Percentiles rank a stretch among this genome's conserved stretches.
Conservation (phyloP, 2,329 filamentous ascomycete genomes). For the Tympanopsis confertula region DNA sequence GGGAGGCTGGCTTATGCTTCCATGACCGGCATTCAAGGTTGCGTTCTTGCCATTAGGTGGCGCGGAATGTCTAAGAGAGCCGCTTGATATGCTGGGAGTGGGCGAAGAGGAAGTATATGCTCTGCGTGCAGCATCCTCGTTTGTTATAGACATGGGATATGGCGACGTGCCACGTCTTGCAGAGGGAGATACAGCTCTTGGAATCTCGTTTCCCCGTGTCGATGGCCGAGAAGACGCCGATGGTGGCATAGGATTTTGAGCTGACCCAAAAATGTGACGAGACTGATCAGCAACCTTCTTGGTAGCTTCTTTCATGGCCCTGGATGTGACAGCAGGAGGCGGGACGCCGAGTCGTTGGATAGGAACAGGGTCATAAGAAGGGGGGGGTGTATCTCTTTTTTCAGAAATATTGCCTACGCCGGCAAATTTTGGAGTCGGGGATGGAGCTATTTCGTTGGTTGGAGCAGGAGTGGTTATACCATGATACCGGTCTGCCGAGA, state of each 20-base stretch:
- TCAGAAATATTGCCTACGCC: constrained; percentile 23
- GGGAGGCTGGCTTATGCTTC: neutral
- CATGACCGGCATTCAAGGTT: too few relatives aligned
- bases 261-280: constrained; percentile 58
- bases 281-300: constrained; percentile 79
- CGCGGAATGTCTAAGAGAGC: too few relatives aligned
- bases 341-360: constrained; percentile 76
- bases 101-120: too few relatives aligned
- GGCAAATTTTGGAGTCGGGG: constrained; percentile 25
- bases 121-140: too few relatives aligned
- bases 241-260: constrained; percentile 3
- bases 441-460: constrained; percentile 20
- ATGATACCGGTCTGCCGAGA: constrained; percentile 91
- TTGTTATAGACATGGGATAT: too few relatives aligned
- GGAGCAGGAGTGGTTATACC: constrained; percentile 78
- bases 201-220: constrained; percentile 9
- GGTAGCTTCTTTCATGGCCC: constrained; percentile 90
- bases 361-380: constrained; percentile 67
- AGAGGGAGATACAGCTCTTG: constrained; percentile 10
- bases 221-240: constrained; percentile 31
- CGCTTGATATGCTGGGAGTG: too few relatives aligned
- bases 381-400: constrained; percentile 68
- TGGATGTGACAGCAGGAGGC: constrained; percentile 81
- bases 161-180: neutral
- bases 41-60: too few relatives aligned